Conservation (phyloP, 2,329 filamentous ascomycete genomes). For the Sordariomycetes sp. region DNA sequence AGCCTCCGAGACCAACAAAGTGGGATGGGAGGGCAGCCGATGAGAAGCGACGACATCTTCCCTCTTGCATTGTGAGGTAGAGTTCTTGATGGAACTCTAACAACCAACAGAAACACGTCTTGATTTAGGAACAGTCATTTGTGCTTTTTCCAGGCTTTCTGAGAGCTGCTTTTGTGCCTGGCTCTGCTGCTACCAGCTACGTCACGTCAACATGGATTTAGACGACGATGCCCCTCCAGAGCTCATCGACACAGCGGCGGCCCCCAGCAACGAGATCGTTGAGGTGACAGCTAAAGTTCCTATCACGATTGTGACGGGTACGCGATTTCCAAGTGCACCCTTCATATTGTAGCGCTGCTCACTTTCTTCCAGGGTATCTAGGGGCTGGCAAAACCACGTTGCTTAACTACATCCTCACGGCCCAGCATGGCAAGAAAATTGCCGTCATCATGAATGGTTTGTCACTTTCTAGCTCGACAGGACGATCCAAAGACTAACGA, state of each 20-base stretch:
- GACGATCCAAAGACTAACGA: not conserved
- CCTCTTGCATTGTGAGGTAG: too few relatives aligned
- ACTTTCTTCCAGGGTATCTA: slow-evolving; percentile 63
- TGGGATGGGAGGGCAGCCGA: not conserved
- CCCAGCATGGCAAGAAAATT: slow-evolving; percentile 94
- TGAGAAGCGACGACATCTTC: not conserved
- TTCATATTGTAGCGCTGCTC: not conserved
- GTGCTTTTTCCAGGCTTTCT: too few relatives aligned
- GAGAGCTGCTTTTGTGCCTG: too few relatives aligned
- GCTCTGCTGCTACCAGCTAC: too few relatives aligned
- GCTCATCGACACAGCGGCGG: slow-evolving; percentile 40
- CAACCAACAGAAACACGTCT: not conserved
- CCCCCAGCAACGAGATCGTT: slow-evolving; percentile 15
- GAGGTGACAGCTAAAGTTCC: slow-evolving; percentile 60
- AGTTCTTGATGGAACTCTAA: too few relatives aligned
- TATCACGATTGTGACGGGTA: slow-evolving; percentile 77
- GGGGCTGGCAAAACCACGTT: slow-evolving; percentile 94
- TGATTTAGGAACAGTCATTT: not conserved
- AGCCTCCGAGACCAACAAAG: too few relatives aligned
- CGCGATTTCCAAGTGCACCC: not conserved
- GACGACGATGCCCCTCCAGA: slow-evolving; percentile 62
- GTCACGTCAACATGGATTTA: slow-evolving; percentile 39
- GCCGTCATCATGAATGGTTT: slow-evolving; percentile 89
- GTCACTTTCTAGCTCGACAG: slow-evolving; percentile 3
- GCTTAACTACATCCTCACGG: slow-evolving; percentile 90